Base-by-base conservation (phyloP, 2,329 filamentous ascomycete genomes). In the Cercospora citrullina region DNA sequence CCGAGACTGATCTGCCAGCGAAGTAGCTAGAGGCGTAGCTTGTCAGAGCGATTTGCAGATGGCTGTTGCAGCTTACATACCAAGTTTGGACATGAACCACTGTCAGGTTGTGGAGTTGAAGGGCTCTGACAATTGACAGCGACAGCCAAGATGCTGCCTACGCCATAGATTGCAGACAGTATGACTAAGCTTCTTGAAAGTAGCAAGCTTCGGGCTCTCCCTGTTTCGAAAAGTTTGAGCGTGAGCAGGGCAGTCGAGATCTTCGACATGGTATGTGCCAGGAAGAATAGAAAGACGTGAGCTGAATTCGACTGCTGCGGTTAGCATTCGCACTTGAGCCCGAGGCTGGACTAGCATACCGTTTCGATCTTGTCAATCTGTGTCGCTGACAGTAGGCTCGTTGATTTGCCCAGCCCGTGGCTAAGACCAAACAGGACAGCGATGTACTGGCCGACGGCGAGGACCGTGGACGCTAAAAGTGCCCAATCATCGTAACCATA, bases 401-500 rank as follows among this genome's bases (percentile, higher is more conserved):
- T 33, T 33, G 68, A 69, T 57, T 71, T 69, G 28, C 71, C 72
- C n/a, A 72, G 45, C 4, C 72, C 72, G 39, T 71, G 53, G 7
- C 60, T 63, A 5, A 74, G 63, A 8, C 55, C 72, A 48, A 67
- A 64, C 33, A 75, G 67, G 10, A 75, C 63, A 16, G 72, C 68
- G 16, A 72, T 68, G 51, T 74, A 73, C 64, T 75, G 72, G 3
- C 66, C 73, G 5, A 74, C 14, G 5, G 69, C 73, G 4, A 72
- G 68, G 10, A 74, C 60, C 3, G 74, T 73, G 8, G 73, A 68
- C 48, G 65, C 71, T 28, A 74, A 39, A 16, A 77, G 66, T 21
- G 72, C 48, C 75, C 75, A 77, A 60, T 77, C 75, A 60, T 77
- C 76, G 8, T 66, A 51, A 16, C 76, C 76, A 30, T 72, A 72